Base-by-base conservation (phyloP, 371 early-diverging fungal genomes). In the Mucor sp. region DNA sequence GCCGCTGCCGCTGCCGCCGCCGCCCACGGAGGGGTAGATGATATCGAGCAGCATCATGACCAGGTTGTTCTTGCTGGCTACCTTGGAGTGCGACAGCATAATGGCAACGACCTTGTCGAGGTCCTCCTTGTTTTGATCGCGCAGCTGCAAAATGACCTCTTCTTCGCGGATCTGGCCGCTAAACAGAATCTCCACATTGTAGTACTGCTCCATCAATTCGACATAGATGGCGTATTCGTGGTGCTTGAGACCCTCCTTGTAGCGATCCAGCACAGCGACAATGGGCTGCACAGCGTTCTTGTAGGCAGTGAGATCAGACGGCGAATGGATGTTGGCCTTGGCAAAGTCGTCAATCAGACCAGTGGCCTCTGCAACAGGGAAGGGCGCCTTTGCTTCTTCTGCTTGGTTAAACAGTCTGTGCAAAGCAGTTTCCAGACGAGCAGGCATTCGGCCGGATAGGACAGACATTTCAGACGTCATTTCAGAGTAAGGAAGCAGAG, bases 401-500 rank as follows among this genome's bases (percentile, higher is more conserved):
- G 79, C 59, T 21, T 58, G 59, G 4, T 17, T 15, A 41, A 41
- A 41, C 19, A 82, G 58, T 19, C 75, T 68, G 32, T 87, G 81
- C 50, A 95, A 72, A 9, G 85, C 74, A 3, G 75, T 30, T 32
- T 92, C 90, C 60, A 97, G 80, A 56, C 88, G 85, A 63, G 85
- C 74, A 41, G 97, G 97, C 65, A 98, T 90, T 70, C 98, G 93
- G 66, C 96, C 93, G 60, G 91, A 83, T 39, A 98, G 75, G 4
- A 93, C 84, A 28, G 97, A 94, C 60, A 97, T 85, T 33, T 92
- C 86, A 67, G 94, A 87, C 61, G 79, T 83, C 75, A 94, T 78
- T 79, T 96, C 96, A 44, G 89, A 83, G 85, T 90, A 93, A 25
- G 99, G 99, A 35, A 98, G 87, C 60, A 93, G 91, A 2, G 89